These are phyloP conservation scores for Dichomitus squalens DNA, from an alignment of 1,284 basidiomycete genomes.

Conservation along the genomic window DNA sequence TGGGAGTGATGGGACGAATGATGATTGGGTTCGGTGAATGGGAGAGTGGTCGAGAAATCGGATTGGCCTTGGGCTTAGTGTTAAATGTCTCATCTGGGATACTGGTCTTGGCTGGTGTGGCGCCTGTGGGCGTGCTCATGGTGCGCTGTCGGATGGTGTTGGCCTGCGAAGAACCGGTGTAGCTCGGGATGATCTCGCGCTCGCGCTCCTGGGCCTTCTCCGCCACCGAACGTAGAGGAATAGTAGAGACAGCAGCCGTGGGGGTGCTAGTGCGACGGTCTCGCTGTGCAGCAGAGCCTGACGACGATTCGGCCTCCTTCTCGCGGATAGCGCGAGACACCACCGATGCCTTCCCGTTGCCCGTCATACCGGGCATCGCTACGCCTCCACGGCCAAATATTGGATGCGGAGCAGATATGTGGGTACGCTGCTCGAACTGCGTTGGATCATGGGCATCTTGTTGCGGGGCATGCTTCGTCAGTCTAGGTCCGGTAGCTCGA, in stretches of 20 bases:
- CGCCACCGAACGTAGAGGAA: slow-evolving; percentile 15
- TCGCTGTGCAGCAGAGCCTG: slow-evolving; percentile 17
- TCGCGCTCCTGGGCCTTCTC: slow-evolving; percentile 12
- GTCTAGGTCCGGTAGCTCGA: slow-evolving; percentile 65
- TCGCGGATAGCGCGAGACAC: slow-evolving; percentile 23
- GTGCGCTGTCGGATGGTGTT: slow-evolving; percentile 41
- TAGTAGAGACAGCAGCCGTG: background rate
- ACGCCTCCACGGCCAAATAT: slow-evolving; percentile 72
- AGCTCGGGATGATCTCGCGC: slow-evolving; percentile 24
- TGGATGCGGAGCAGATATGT: slow-evolving; percentile 60
- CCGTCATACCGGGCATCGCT: slow-evolving; percentile 69
- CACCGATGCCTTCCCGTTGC: slow-evolving; percentile 30
- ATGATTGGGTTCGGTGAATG: slow-evolving; percentile 16
- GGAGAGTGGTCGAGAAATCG: slow-evolving; percentile 18
- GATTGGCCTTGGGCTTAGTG: slow-evolving; percentile 16
- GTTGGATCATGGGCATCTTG: slow-evolving; percentile 64
- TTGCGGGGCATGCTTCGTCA: slow-evolving; percentile 73
- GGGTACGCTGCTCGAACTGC: slow-evolving; percentile 63
- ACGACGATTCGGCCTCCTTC: slow-evolving; percentile 13
- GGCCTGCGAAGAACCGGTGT: slow-evolving; percentile 17
- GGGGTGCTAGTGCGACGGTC: slow-evolving; percentile 39
- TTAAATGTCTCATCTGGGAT: slow-evolving; percentile 11
- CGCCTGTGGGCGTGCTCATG: slow-evolving; percentile 33
- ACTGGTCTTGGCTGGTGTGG: slow-evolving; percentile 6
- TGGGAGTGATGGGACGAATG: slow-evolving; percentile 19